Conservation (phyloP, 306 rosid genomes). For the Mimosa pudica region DNA sequence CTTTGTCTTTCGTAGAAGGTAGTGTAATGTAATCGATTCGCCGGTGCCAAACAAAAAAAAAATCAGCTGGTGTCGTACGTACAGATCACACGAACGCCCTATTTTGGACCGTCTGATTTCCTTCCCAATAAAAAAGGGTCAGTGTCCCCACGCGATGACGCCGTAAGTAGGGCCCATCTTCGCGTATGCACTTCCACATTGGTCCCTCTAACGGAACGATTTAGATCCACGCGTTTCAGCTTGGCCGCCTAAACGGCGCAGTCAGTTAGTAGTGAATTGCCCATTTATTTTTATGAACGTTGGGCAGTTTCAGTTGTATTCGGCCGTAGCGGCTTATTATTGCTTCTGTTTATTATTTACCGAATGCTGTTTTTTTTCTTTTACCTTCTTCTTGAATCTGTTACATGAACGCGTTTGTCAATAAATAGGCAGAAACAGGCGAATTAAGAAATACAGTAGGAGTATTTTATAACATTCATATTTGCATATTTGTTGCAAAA, state of each 20-base stretch:
- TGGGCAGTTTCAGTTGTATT: not conserved
- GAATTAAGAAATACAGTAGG: too few species aligned
- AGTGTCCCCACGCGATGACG: constrained; percentile 35
- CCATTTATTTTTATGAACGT: not conserved
- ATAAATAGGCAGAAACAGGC: not conserved
- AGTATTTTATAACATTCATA: too few species aligned
- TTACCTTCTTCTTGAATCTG: not conserved
- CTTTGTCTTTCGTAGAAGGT: constrained; percentile 33
- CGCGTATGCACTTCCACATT: constrained; percentile 22
- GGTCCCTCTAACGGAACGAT: not conserved
- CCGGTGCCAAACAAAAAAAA: too few species aligned
- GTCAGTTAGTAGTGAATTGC: not conserved
- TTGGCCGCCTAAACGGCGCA: not conserved
- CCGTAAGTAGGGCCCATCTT: constrained; percentile 10
- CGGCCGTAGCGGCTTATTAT: constrained; percentile 4
- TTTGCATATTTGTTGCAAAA: too few species aligned
- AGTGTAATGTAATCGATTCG: too few species aligned
- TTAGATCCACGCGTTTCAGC: constrained; percentile 43
- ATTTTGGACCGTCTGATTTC: constrained; percentile 30
- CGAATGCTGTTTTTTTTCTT: not conserved
- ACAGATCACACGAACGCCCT: not conserved
- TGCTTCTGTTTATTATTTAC: not conserved
- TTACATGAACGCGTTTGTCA: not conserved
- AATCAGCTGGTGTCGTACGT: constrained; percentile 31
- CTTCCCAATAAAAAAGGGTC: constrained; percentile 24